Conservation (phyloP, 140 eudicot species). For the Flaveria floridana region DNA sequence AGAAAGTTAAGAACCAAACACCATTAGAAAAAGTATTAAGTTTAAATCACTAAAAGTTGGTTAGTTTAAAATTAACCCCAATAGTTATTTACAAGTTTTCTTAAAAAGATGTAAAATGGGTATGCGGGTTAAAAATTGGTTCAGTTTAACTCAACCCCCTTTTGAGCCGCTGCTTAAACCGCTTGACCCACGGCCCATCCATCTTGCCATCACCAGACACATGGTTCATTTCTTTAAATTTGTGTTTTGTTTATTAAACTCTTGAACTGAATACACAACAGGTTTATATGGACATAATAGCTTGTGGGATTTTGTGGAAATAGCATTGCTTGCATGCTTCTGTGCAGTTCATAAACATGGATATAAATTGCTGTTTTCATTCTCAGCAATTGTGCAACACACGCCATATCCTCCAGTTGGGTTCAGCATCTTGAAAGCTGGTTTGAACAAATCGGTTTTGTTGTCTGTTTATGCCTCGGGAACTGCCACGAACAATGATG, state of each 20-base stretch:
- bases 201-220: slow-evolving; percentile 15
- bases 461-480: slow-evolving; percentile 57
- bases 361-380: slow-evolving; percentile 59
- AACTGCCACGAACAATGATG: slow-evolving; percentile 33
- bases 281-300: slow-evolving; percentile 50
- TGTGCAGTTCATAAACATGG: slow-evolving; percentile 65
- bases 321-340: slow-evolving; percentile 56
- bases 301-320: slow-evolving; percentile 51
- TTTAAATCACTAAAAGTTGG: neutral
- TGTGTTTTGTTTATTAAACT: slow-evolving; percentile 15
- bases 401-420: slow-evolving; percentile 64
- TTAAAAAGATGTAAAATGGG: neutral
- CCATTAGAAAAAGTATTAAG: neutral
- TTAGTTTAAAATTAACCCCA: neutral
- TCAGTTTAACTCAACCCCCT: neutral
- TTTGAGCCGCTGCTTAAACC: slow-evolving; percentile 7
- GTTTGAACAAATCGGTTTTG: slow-evolving; percentile 61
- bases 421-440: slow-evolving; percentile 63
- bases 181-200: neutral
- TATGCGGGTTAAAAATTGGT: slow-evolving; percentile 1
- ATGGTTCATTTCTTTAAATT: slow-evolving; percentile 16
- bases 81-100: neutral
- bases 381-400: slow-evolving; percentile 60
- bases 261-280: slow-evolving; percentile 23
- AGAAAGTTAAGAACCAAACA: neutral